Evolutionary conservation across 768 basidiomycete species (phyloP).

Genomic region (Terana coerulea): DNA sequence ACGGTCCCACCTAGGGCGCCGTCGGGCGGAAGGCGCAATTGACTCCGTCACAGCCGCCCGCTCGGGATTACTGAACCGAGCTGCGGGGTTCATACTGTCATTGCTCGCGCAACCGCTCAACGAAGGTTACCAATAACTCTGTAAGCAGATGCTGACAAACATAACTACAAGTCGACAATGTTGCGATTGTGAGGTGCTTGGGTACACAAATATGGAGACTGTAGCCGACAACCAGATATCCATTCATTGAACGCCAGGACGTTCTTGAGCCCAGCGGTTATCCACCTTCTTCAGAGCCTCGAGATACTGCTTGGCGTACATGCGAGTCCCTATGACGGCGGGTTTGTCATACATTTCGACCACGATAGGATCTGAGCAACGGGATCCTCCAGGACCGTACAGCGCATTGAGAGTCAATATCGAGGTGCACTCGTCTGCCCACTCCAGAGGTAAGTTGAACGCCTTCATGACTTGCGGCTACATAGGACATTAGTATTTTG

Average conservation of each 20-base stretch:
- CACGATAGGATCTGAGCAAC: slow-evolving; percentile 46
- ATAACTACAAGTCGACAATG: no score
- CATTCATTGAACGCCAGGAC: slow-evolving; percentile 13
- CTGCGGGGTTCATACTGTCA: no score
- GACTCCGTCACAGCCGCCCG: no score
- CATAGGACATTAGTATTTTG: not conserved
- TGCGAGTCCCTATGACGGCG: slow-evolving; percentile 34
- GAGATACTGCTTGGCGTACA: slow-evolving; percentile 49
- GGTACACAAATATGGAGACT: no score
- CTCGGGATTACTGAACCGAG: no score
- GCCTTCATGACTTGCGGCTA: slow-evolving; percentile 54
- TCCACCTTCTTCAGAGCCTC: slow-evolving; percentile 48
- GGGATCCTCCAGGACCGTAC: slow-evolving; percentile 55
- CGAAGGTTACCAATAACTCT: no score
- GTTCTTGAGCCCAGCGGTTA: slow-evolving; percentile 37
- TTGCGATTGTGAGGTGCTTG: no score
- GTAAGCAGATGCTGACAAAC: no score
- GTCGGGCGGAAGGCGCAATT: no score
- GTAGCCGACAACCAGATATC: not conserved
- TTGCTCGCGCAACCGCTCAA: no score
- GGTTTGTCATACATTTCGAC: slow-evolving; percentile 47
- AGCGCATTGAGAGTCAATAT: slow-evolving; percentile 45
- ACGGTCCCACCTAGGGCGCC: no score
- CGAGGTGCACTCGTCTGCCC: slow-evolving; percentile 46
- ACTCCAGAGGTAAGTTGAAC: slow-evolving; percentile 40